Conservation (phyloP, 1,139 yeast genomes). For the Arxiozyma heterogenica region DNA sequence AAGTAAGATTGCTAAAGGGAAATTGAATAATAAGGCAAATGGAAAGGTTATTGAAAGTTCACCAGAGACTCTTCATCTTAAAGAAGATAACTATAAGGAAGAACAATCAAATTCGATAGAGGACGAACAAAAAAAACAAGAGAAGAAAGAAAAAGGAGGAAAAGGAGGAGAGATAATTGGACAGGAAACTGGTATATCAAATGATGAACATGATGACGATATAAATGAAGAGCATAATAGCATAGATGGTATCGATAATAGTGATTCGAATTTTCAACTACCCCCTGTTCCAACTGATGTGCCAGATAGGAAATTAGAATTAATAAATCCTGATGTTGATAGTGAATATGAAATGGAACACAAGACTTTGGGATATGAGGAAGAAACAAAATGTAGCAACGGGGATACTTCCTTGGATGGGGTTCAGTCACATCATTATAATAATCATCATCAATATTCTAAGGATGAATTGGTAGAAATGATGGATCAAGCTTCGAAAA, state of each 20-base stretch:
- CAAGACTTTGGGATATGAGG: neutral
- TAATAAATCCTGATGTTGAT: neutral
- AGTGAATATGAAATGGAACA: no score
- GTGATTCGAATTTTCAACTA: conserved; percentile 5
- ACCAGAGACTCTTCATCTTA: neutral
- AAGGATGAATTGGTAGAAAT: conserved; percentile 15
- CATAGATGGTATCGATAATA: neutral
- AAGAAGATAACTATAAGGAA: conserved; percentile 5
- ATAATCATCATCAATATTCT: conserved; percentile 4
- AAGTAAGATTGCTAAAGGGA: conserved; percentile 20
- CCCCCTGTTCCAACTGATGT: conserved; percentile 3
- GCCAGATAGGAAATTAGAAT: neutral
- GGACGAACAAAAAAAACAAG: conserved; percentile 3
- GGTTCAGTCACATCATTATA: neutral
- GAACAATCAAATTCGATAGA: neutral
- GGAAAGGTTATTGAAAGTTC: neutral
- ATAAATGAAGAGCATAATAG: neutral
- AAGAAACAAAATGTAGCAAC: conserved; percentile 2
- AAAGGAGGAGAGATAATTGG: neutral
- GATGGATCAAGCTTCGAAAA: conserved; percentile 22
- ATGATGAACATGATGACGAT: neutral
- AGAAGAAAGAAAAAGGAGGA: neutral
- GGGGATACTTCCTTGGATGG: conserved; percentile 1
- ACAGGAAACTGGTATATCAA: neutral
- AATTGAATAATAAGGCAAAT: neutral